Evolutionary conservation across 495 filamentous ascomycete species (phyloP).

Genomic region (Tuber borchii): DNA sequence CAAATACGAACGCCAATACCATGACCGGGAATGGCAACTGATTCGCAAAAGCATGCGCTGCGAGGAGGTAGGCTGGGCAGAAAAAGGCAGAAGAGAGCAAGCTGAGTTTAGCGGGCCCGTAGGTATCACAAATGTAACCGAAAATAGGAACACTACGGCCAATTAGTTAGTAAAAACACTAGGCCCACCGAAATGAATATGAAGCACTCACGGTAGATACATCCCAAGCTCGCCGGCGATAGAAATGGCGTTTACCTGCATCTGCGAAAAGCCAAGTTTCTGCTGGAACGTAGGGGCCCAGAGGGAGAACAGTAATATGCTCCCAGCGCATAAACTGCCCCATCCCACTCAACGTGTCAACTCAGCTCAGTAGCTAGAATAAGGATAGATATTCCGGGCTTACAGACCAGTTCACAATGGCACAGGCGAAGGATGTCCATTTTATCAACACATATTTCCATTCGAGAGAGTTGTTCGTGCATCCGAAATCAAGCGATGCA

Average conservation of each 20-base stretch:
- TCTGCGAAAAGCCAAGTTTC: constrained; percentile 75
- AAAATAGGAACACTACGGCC: constrained; percentile 59
- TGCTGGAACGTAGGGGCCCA: constrained; percentile 86
- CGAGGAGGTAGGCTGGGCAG: constrained; percentile 72
- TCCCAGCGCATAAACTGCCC: constrained; percentile 67
- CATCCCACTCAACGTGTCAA: background rate
- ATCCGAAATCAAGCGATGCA: background rate
- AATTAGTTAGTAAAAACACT: constrained; percentile 7
- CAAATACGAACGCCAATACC: constrained; percentile 71
- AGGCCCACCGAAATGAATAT: background rate
- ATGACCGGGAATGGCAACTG: constrained; percentile 74
- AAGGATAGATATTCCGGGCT: background rate
- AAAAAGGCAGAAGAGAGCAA: constrained; percentile 65
- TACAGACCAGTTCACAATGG: constrained; percentile 30
- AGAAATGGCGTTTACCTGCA: constrained; percentile 81
- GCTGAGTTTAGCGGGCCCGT: constrained; percentile 68
- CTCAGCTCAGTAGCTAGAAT: background rate
- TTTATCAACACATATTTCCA: constrained; percentile 2
- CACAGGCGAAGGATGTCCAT: constrained; percentile 29
- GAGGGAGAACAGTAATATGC: constrained; percentile 80
- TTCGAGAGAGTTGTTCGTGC: background rate
- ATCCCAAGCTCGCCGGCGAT: constrained; percentile 81
- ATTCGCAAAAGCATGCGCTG: constrained; percentile 69
- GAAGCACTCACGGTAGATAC: constrained; percentile 60
- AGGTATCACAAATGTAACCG: constrained; percentile 84